Evolutionary conservation across 2,329 filamentous ascomycete species (phyloP).

Genomic region (Talaromyces sp.): DNA sequence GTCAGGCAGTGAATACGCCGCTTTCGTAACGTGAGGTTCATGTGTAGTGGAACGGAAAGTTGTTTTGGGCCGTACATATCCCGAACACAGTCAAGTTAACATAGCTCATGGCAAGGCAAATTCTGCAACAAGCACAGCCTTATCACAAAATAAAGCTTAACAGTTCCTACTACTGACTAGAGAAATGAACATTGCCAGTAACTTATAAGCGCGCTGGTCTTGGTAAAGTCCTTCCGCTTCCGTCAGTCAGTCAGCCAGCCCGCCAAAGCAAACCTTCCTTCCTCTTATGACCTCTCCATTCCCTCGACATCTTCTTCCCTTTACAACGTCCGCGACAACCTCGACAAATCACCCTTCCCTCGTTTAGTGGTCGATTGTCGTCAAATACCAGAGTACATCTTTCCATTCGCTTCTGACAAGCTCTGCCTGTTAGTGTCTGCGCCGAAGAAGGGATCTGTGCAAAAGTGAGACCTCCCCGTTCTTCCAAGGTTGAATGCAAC

Average conservation of each 20-base stretch:
- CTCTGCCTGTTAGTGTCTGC: neutral
- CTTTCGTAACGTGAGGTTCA: neutral
- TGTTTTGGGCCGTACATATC: neutral
- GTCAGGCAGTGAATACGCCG: neutral
- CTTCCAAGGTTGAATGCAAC: neutral
- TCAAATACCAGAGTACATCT: neutral
- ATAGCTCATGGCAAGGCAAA: neutral
- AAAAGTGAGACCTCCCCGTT: conserved; percentile 2
- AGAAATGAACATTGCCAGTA: neutral
- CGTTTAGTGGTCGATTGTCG: conserved; percentile 8
- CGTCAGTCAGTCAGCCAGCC: conserved; percentile 9
- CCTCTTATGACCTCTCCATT: neutral
- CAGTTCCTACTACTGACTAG: neutral
- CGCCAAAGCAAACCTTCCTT: neutral
- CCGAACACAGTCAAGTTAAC: neutral
- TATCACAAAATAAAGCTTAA: neutral
- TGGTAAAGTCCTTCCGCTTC: neutral
- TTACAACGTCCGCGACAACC: neutral
- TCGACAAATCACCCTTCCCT: conserved; percentile 3
- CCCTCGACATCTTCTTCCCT: neutral
- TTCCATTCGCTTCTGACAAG: neutral
- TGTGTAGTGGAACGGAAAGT: neutral
- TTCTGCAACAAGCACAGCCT: neutral
- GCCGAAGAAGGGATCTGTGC: conserved; percentile 3
- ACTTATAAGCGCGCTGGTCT: neutral